Conservation (phyloP, 2,329 filamentous ascomycete species). For the Fusarium sublunatum region DNA sequence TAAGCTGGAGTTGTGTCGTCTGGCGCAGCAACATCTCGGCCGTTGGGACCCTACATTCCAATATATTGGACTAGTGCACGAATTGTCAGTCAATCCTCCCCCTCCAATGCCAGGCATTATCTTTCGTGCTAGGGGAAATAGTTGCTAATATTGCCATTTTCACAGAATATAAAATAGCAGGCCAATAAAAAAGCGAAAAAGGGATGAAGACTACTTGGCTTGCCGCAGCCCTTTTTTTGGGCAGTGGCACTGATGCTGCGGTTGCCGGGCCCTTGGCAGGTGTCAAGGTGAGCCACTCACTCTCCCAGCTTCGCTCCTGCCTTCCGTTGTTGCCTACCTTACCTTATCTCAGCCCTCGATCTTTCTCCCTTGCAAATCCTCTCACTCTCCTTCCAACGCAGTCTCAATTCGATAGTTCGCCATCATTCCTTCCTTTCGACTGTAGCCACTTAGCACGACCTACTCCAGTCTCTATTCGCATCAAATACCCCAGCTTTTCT, state of each 20-base stretch:
- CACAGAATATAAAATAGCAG: neutral
- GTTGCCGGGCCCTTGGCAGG: slow-evolving; percentile 18
- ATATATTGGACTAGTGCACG: slow-evolving; percentile 29
- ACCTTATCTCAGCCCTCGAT: neutral
- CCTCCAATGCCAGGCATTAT: neutral
- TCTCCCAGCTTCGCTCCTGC: neutral
- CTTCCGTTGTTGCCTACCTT: neutral
- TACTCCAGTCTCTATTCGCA: too few relatives aligned
- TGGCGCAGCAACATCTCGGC: neutral
- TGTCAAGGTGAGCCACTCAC: slow-evolving; percentile 28
- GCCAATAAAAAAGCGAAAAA: neutral
- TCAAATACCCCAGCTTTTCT: slow-evolving; percentile 1
- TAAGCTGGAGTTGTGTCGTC: slow-evolving; percentile 10
- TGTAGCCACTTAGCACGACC: neutral
- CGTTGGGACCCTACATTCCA: slow-evolving; percentile 3
- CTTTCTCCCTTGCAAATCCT: slow-evolving; percentile 4
- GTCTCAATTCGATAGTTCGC: neutral
- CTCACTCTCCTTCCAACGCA: neutral
- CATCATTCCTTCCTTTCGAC: neutral
- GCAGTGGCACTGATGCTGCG: slow-evolving; percentile 46
- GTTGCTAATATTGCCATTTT: neutral
- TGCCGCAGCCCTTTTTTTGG: slow-evolving; percentile 48
- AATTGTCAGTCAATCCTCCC: slow-evolving; percentile 2
- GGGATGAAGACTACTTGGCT: slow-evolving; percentile 52
- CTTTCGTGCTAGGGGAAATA: neutral